phyloP scores from a whole-genome alignment of 2,329 filamentous ascomycete species.

The Grosmannia huntii region DNA sequence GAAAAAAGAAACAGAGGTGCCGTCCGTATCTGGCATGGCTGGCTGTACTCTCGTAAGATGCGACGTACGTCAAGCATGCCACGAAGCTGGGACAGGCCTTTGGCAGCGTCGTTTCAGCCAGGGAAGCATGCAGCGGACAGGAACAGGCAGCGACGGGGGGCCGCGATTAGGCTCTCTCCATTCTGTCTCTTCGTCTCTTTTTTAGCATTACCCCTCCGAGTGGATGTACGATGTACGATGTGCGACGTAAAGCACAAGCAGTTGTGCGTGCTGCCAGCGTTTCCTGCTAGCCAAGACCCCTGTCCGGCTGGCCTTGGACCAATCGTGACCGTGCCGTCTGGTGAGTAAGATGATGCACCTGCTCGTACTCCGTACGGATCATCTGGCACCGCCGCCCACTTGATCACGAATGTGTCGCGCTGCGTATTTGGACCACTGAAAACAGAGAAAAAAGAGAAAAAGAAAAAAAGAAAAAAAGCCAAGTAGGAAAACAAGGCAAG shows the following conservation, averaged over 20 bases:
- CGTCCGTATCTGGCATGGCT: background rate
- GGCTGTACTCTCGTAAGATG: background rate
- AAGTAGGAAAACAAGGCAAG: background rate
- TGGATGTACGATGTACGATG: too few species aligned
- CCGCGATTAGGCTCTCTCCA: background rate
- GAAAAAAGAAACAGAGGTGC: background rate
- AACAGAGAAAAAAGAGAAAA: too few species aligned
- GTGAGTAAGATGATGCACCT: background rate
- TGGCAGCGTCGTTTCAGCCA: background rate
- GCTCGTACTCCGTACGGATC: too few species aligned
- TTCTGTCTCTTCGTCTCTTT: background rate
- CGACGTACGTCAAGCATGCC: background rate
- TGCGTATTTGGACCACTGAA: background rate
- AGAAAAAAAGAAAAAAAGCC: background rate
- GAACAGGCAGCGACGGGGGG: background rate
- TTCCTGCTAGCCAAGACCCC: background rate
- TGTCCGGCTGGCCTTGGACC: background rate
- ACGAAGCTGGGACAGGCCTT: background rate
- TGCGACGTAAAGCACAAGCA: background rate
- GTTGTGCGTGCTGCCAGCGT: background rate
- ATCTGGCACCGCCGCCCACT: background rate
- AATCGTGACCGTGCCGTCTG: background rate
- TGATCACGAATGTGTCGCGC: background rate
- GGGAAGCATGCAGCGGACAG: background rate
- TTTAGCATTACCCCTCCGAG: background rate